Conservation (phyloP, 176 grass and related monocot genomes). For the Carex cristatella region DNA sequence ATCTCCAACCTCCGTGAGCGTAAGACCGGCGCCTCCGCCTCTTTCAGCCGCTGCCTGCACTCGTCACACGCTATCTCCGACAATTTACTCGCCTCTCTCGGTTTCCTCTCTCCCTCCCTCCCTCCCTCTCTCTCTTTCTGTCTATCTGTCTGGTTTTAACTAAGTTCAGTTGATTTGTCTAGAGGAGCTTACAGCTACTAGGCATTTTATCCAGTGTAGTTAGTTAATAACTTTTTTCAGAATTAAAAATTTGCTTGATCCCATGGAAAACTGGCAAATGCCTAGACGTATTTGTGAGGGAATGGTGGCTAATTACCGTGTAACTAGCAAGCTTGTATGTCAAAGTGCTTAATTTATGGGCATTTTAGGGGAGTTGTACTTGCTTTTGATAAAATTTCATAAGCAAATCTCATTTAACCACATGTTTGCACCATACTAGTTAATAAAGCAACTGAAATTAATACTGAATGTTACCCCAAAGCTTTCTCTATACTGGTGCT, state of each 20-base stretch:
- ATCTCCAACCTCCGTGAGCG: conserved; percentile 25
- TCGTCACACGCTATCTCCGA: conserved; percentile 47
- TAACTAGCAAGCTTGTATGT: neutral
- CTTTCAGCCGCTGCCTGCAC: conserved; percentile 47
- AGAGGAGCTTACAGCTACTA: neutral
- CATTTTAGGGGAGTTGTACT: neutral
- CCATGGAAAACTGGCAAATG: neutral
- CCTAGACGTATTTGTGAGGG: neutral
- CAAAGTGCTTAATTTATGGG: neutral
- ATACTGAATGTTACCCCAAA: neutral
- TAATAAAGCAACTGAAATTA: neutral
- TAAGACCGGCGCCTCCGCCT: conserved; percentile 17
- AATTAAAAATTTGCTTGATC: neutral
- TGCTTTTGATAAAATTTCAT: neutral
- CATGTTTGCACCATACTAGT: neutral
- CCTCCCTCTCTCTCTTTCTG: neutral
- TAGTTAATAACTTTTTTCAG: neutral
- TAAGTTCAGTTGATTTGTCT: neutral
- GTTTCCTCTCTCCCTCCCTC: neutral
- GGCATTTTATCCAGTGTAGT: neutral
- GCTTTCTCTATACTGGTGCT: neutral
- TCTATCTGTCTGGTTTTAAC: neutral
- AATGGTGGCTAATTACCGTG: neutral
- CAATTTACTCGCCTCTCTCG: conserved; percentile 39
- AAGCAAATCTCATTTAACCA: neutral